A percentile compares a stretch with the other conserved stretches of the same genome.
Evolutionary conservation across 257 asterid genomes (phyloP).

Genomic region (Primulina tabacum): DNA sequence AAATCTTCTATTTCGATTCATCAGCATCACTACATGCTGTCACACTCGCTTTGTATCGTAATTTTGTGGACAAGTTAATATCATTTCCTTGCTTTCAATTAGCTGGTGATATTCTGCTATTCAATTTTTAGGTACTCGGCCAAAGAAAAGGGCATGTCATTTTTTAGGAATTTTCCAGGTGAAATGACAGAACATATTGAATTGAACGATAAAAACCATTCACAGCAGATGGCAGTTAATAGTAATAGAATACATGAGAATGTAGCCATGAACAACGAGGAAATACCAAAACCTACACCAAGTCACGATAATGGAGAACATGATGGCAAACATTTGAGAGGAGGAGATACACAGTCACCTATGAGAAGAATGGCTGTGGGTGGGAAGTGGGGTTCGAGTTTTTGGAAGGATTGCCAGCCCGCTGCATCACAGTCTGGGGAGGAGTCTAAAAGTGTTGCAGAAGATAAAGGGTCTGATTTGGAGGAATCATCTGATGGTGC

Average conservation of each 20-base stretch:
- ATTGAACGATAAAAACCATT: constrained; percentile 47
- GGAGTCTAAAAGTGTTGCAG: constrained; percentile 89
- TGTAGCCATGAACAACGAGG: constrained; percentile 34
- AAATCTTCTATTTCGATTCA: constrained; percentile 1
- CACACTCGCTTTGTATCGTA: constrained; percentile 28
- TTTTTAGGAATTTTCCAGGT: constrained; percentile 49
- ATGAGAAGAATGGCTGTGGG: constrained; percentile 36
- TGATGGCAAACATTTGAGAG: constrained; percentile 29
- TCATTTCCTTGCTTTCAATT: constrained; percentile 17
- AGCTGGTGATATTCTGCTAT: constrained; percentile 21
- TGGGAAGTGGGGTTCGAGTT: constrained; percentile 84
- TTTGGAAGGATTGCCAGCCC: constrained; percentile 79
- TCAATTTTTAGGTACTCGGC: constrained; percentile 15
- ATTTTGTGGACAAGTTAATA: constrained; percentile 33
- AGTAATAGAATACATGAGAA: constrained; percentile 36
- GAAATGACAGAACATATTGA: constrained; percentile 45
- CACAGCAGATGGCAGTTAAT: constrained; percentile 40
- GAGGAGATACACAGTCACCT: constrained; percentile 40
- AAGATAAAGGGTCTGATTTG: constrained; percentile 77
- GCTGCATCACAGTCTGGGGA: constrained; percentile 69
- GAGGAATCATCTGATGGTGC: constrained; percentile 67
- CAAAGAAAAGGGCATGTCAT: constrained; percentile 52
- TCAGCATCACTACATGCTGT: constrained; percentile 21
- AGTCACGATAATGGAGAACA: constrained; percentile 49
- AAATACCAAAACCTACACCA: constrained; percentile 43